phyloP scores from a whole-genome alignment of 257 asterid species.

The Solanum corneliomulleri region DNA sequence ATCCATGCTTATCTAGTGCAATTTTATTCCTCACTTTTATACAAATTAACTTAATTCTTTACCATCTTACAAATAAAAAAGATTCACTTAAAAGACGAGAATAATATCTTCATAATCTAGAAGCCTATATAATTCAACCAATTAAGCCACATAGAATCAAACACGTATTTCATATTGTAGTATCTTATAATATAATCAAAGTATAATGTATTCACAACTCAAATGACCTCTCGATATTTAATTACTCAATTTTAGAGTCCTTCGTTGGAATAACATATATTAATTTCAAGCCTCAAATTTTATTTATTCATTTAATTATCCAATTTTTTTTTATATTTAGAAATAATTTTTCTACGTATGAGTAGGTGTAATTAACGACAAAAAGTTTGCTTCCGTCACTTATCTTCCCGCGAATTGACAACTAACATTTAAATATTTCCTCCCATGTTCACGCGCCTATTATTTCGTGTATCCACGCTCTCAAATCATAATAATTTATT shows the following conservation, averaged over 20 bases:
- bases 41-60: neutral
- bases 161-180: neutral
- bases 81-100: neutral
- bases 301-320: too few species aligned
- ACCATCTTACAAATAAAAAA: neutral
- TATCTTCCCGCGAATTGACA: constrained; percentile 25
- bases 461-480: neutral
- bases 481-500: neutral
- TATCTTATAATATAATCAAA: neutral
- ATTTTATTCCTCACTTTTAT: neutral
- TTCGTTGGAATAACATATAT: neutral
- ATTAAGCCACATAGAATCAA: neutral
- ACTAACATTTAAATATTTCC: neutral
- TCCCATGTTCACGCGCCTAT: neutral
- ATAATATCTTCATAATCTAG: neutral
- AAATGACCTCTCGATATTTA: neutral
- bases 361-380: neutral
- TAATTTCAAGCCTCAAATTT: neutral
- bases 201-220: neutral
- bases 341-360: neutral
- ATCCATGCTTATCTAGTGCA: neutral
- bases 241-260: neutral
- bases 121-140: neutral
- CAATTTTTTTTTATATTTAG: too few species aligned
- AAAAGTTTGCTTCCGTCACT: constrained; percentile 33